Evolutionary conservation across 192 early-diverging fungal genomes (phyloP), one percentile per base, ranked within the genome.

Genomic region (Podila horticola): DNA sequence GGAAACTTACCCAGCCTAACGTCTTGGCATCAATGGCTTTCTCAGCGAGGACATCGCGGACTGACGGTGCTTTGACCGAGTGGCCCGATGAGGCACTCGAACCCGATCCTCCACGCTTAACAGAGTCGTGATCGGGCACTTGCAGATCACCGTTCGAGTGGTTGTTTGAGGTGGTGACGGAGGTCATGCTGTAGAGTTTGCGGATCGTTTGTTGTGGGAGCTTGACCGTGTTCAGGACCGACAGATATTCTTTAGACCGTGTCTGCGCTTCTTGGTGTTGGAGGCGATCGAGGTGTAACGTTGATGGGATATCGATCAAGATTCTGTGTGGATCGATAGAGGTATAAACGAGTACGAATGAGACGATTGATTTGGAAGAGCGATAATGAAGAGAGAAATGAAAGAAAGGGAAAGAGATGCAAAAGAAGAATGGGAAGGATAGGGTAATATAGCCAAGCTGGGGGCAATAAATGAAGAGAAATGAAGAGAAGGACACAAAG

Each of bases 231-330:
- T 81, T 81, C 20, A 81, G 62, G 26, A 71, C 76, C 49, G 66
- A 38, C 70, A 81, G 67, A 51, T 81, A 81, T 72, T 81, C 76
- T 59, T 81, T 73, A 3, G 76, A 81, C 51, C 76, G 65, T 20
- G 62, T 64, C 31, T 81, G 76, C 9, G 76, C 76, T 33, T 81
- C 76, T 66, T 81, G 76, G 52, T 81, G 76, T 61, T 81, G 66
- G 24, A 81, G 68, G 12, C 76, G 70, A 36, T 81, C 76, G 26
- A 81, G 66, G 49, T 81, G 76, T 22, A 81, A 33, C 28, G 76
- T 81, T 38, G 76, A 81, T 10, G 76, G 76, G 66, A 81, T 81
- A 34, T 81, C 76, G 45, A 81, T 81, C 60, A 81, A 66, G 45
- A 72, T 81, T 58, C 76, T 81, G 58, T 45, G 28, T 51, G 49